phyloP scores from a whole-genome alignment of 139 green algal species.

The Chlamydomonas schloesseri region DNA sequence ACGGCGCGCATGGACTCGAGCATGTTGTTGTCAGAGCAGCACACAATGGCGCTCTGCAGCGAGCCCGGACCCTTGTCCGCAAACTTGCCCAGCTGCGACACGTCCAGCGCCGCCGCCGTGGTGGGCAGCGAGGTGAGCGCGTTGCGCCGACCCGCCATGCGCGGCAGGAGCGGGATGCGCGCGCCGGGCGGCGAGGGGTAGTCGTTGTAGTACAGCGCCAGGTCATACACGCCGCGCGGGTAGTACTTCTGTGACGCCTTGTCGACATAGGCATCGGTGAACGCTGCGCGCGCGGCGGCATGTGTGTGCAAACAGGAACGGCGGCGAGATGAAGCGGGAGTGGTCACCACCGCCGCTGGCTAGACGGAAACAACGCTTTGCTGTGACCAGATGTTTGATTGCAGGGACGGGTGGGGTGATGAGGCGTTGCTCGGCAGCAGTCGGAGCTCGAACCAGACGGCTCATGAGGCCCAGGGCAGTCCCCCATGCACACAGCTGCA shows the following conservation, averaged over 20 bases:
- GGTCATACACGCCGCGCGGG: not conserved
- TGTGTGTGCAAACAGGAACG: too few species aligned
- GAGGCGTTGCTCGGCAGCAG: too few species aligned
- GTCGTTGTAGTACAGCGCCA: not conserved
- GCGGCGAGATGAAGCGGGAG: too few species aligned
- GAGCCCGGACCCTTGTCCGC: not conserved
- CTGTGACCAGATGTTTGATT: too few species aligned
- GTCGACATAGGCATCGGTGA: not conserved
- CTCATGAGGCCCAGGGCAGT: too few species aligned
- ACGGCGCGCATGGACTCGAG: not conserved
- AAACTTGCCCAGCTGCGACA: not conserved
- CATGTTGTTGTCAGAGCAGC: not conserved
- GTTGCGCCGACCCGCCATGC: not conserved
- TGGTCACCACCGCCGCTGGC: too few species aligned
- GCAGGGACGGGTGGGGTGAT: too few species aligned
- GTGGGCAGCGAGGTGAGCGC: not conserved
- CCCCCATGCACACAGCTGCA: too few species aligned
- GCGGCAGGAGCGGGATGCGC: not conserved
- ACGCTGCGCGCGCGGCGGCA: not conserved
- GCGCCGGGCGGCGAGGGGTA: not conserved
- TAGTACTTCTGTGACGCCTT: not conserved
- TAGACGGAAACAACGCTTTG: too few species aligned
- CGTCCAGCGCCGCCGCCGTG: not conserved
- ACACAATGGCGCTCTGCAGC: not conserved
- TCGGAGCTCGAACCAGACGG: too few species aligned